Evolutionary conservation across 331 rosid genomes (phyloP).

Genomic region (Cydonia oblonga): DNA sequence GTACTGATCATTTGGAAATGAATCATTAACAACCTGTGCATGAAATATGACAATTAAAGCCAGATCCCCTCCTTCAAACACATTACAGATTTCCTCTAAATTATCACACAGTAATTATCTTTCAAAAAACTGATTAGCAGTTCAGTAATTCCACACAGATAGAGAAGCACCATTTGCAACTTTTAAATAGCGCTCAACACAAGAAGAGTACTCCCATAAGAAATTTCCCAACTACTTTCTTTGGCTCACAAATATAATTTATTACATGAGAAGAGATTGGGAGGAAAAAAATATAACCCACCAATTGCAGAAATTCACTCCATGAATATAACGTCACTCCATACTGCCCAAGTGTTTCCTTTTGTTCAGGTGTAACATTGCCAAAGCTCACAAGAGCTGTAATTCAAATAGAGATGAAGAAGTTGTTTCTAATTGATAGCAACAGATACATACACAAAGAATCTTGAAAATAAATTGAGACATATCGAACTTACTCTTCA

Average conservation of each 20-base stretch:
- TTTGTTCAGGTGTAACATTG: slow-evolving; percentile 63
- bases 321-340: slow-evolving; percentile 64
- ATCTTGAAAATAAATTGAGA: not conserved
- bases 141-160: not conserved
- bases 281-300: slow-evolving; percentile 27
- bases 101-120: not conserved
- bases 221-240: not conserved
- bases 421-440: not conserved
- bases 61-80: not conserved
- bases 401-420: not conserved
- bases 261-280: slow-evolving; percentile 2
- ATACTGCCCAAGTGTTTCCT: slow-evolving; percentile 48
- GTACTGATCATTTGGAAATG: slow-evolving; percentile 5
- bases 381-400: slow-evolving; percentile 92
- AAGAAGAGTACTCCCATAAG: not conserved
- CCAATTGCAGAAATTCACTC: slow-evolving; percentile 71
- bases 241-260: not conserved
- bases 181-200: too few species aligned
- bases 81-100: not conserved
- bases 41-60: not conserved
- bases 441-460: slow-evolving; percentile 4
- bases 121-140: too few species aligned
- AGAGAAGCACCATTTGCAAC: not conserved
- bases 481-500: slow-evolving; percentile 51
- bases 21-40: not conserved